Base-by-base conservation (phyloP, 768 basidiomycete genomes). In the Gloeostereum incarnatum region DNA sequence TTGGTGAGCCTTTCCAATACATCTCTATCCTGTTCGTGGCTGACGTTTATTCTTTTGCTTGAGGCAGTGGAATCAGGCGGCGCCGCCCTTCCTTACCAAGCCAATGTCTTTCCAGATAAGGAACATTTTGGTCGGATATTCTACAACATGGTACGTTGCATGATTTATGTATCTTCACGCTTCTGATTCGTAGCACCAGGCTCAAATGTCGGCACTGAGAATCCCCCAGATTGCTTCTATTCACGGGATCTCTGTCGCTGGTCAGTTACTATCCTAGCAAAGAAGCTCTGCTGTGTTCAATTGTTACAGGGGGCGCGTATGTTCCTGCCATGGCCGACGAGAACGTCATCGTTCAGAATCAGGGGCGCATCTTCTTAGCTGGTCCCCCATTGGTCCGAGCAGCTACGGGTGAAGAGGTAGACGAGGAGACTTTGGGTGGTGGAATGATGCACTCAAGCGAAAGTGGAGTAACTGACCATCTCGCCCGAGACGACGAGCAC, bases 281-380 rank as follows among this genome's bases (percentile, higher is more conserved):
- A 19, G 9, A 5, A 19, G 13, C 32, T 19, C 23, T 35, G 5
- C 44, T 31, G 30, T 33, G 17, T 41, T 41, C 29, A 33, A 42
- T 39, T 48, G 13, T 22, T 35, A 13, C 31, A 82, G 84, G 85
- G 40, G 91, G 91, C 41, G 91, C 91, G 27, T 93, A 91, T 60
- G 89, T 94, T 30, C 91, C 92, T 19, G 92, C 92, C 2, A 94
- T 97, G 88, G 88, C 91, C 1, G 92, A 97, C 52, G 88, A 92
- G 59, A 92, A 89, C 45, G 72, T 90, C 49, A 92, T 90, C 44
- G 87, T 90, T 22, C 77, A 80, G 42, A 84, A 92, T 43, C 91
- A 94, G 61, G 92, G 92, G 0, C 82, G 74, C 13, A 96, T 97
- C 47, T 96, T 96, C 65, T 71, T 97, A 13, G 92, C 92, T 10